Evolutionary conservation across 108 stramenopile species (phyloP), one percentile per base, ranked within the genome.

Genomic region (Cylindrotheca fusiformis): DNA sequence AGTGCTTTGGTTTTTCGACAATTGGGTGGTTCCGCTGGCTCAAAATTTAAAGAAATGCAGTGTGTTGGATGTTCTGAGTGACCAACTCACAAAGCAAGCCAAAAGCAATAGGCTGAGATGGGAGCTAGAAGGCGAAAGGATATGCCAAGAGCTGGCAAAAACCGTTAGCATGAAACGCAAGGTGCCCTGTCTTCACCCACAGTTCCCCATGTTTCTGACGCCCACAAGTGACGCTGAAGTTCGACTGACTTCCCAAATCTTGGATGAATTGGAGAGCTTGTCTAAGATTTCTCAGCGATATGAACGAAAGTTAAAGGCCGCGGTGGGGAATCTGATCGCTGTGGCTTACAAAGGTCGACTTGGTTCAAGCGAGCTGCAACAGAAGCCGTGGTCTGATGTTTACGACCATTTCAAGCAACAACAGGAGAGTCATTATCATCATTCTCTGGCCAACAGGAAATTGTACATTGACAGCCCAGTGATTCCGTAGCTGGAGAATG

Each of bases 1-100:
- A 50, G 72, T 80, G 61, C 32, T 80, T n/a, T 47, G 45, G 25
- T 80, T 80, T 60, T 83, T 71, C 58, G 73, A 80, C 64, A 51
- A 56, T 23, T 79, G 76, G 46, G 41, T 80, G 20, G 67, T 83
- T 27, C 78, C 75, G 33, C 72, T 83, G 32, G 72, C 76, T 54
- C 65, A 66, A 52, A 66, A 69, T 32, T 62, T 83, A 63, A 32
- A 60, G 41, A 18, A 48, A 17, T 60, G 58, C 20, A 21, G 44
- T 23, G 45, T 60, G 4, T 60, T 60, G 36, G 14, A 14, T 41
- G 14, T 41, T 41, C 10, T 41, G 6, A 41, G 36, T 41, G 36
- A 41, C 14, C 10, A 41, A 41, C 36, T 41, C 36, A 14, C 14
- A 10, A 14, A 6, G 10, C 6, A 14, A 14, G 36, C 36, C 36